Base-by-base conservation (phyloP, 2,329 filamentous ascomycete genomes). In the Microdochium paspali region DNA sequence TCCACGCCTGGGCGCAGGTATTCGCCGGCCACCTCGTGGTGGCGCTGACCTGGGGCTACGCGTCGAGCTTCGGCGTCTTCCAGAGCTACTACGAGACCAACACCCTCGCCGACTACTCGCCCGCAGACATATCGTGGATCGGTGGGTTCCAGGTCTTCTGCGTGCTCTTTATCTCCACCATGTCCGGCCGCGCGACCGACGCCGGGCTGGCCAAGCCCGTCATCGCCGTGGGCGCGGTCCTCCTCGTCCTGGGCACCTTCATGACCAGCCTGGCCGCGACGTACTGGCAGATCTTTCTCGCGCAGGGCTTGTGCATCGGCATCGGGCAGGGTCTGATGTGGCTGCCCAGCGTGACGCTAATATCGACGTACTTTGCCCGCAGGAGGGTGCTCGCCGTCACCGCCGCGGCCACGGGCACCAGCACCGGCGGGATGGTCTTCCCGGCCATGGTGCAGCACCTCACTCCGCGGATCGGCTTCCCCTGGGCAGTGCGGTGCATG, bases 371-470 rank as follows among this genome's bases (percentile, higher is more conserved):
- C 52, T 86, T 85, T 58, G 65, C 66, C 45, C 71, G 66, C 49
- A 75, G 73, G 44, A 69, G 78, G 10, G 71, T 74, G 0, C 64
- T 82, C 4, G 82, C 81, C 0, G 66, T 86, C 40, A 75, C 78
- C 0, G 66, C 84, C 4, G 71, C 75, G 28, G 76, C 80, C 0
- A 74, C 73, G 1, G 84, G 84, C 1, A 79, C 78, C 12, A 74
- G 77, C 1, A 72, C 75, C 0, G 83, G 83, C 1, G 80, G 81
- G 2, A 64, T 85, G 3, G 66, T 86, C 6, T 85, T 83, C 56
- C 82, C 83, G 0, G 71, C 76, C 1, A 68, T 76, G 2, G 67
- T 78, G 4, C 69, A 74, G 57, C 74, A 80, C 46, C 64, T 85
- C 6, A 69, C 84, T 3, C 80, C 80, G 0, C 66, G 64, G 24